Conservation (phyloP, 2,329 filamentous ascomycete genomes). For the Dactylellina cionopaga region DNA sequence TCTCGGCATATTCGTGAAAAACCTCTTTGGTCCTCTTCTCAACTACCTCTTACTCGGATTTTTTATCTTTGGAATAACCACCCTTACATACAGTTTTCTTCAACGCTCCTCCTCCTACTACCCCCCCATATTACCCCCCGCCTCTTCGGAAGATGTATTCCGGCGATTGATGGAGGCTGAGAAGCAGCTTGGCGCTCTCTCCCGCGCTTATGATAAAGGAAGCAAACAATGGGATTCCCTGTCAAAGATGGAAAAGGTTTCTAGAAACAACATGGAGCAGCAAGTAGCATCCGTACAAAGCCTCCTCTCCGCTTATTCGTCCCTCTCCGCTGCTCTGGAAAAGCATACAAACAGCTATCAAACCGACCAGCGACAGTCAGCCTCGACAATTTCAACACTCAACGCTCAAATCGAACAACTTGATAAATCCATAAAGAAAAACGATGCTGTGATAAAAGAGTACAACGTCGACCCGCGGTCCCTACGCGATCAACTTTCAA, state of each 20-base stretch:
- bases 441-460: neutral
- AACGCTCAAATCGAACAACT: constrained; percentile 20
- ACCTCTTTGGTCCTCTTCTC: constrained; percentile 34
- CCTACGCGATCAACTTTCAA: constrained; percentile 6
- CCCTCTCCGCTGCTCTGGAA: constrained; percentile 31
- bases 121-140: constrained; percentile 9
- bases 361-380: constrained; percentile 16
- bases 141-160: constrained; percentile 24
- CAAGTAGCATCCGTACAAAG: constrained; percentile 30
- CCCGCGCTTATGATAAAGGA: constrained; percentile 7
- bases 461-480: neutral
- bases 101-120: constrained; percentile 40
- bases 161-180: constrained; percentile 35
- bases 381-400: constrained; percentile 22
- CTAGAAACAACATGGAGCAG: constrained; percentile 13
- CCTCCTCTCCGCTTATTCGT: constrained; percentile 21
- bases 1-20: constrained; percentile 33
- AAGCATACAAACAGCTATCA: constrained; percentile 36
- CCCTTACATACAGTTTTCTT: constrained; percentile 31
- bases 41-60: constrained; percentile 42
- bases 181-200: constrained; percentile 18
- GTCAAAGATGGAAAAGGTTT: constrained; percentile 12
- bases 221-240: constrained; percentile 3
- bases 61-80: constrained; percentile 42
- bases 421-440: constrained; percentile 22